Base-by-base conservation (phyloP, 495 filamentous ascomycete species). In the Penicillium cataractarum region DNA sequence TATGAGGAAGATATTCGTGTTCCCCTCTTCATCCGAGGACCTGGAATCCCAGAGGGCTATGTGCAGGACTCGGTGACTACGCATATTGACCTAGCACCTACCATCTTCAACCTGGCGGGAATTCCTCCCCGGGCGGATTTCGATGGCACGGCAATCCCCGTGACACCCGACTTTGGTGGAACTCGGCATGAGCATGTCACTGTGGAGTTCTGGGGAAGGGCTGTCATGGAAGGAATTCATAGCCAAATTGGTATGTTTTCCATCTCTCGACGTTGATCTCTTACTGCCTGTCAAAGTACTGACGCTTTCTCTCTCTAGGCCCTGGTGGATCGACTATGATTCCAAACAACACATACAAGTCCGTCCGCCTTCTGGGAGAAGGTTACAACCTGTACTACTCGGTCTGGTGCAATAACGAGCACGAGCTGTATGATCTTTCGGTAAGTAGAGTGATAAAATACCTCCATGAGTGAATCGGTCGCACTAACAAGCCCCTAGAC, bases 1-100 rank as follows among this genome's bases (percentile, higher is more conserved):
- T 92, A 85, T 55, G 88, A 91, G 63, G 87, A 90, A 69, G 90
- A 92, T 65, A 87, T 91, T 62, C 87, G 89, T 35, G 83, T 92
- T 1, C 89, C 90, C 0, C 75, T 92, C 3, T 77, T 78, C 57
- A 79, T 89, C 39, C 78, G 87, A 4, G 87, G 87, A 0, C 87
- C 87, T 0, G 83, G 84, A 0, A 74, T 90, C 21, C 72, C 82
- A 0, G 53, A 73, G 39, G 79, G 78, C 0, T 32, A 66, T 17
- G 72, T 69, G 2, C 79, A 81, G 7, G 78, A 87, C 57, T 75
- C 84, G 2, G 85, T 91, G 3, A 89, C 89, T 1, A 83, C 88
- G 1, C 89, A 91, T 65, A 85, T 87, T 0, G 89, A 92, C 63
- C 66, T 92, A 3, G 89, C 87, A 2, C 87, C 89, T 10, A 90